phyloP scores from a whole-genome alignment of 2,329 filamentous ascomycete species.

The Stylonectria norvegica region DNA sequence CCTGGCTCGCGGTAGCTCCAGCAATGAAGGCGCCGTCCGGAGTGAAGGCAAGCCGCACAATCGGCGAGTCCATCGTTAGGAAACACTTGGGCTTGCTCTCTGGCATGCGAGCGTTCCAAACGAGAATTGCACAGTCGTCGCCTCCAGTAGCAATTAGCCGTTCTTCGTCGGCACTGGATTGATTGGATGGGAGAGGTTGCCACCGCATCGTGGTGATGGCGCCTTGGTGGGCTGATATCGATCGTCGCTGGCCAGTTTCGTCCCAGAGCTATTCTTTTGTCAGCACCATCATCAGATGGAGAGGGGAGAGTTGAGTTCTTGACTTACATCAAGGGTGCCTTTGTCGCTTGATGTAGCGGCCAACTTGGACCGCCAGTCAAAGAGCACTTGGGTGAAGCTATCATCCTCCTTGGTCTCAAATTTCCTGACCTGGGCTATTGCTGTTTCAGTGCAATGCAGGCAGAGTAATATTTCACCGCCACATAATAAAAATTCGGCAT shows the following conservation, averaged over 20 bases:
- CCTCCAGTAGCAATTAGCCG: conserved; percentile 59
- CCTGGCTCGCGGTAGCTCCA: conserved; percentile 55
- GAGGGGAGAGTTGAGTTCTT: neutral
- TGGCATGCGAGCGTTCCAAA: conserved; percentile 57
- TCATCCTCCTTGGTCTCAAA: conserved; percentile 54
- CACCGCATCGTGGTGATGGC: conserved; percentile 57
- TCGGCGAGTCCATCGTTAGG: conserved; percentile 57
- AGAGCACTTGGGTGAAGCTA: conserved; percentile 53
- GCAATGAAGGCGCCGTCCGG: conserved; percentile 62
- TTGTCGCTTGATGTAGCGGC: conserved; percentile 59
- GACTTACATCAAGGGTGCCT: conserved; percentile 58
- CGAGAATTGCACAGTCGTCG: conserved; percentile 59
- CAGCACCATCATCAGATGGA: conserved; percentile 10
- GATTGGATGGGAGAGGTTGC: conserved; percentile 50
- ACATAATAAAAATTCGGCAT: conserved; percentile 56
- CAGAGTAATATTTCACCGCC: conserved; percentile 53
- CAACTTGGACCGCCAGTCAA: conserved; percentile 50
- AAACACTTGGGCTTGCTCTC: conserved; percentile 57
- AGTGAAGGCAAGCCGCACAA: conserved; percentile 59
- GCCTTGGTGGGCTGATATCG: conserved; percentile 58
- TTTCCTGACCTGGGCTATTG: conserved; percentile 45
- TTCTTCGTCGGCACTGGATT: conserved; percentile 43
- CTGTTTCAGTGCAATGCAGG: conserved; percentile 45
- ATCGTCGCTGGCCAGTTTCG: conserved; percentile 48
- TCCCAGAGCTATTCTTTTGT: conserved; percentile 50